Evolutionary conservation across 257 asterid genomes (phyloP), one percentile per base, ranked within the genome.

Genomic region (Solanum bukasovii): DNA sequence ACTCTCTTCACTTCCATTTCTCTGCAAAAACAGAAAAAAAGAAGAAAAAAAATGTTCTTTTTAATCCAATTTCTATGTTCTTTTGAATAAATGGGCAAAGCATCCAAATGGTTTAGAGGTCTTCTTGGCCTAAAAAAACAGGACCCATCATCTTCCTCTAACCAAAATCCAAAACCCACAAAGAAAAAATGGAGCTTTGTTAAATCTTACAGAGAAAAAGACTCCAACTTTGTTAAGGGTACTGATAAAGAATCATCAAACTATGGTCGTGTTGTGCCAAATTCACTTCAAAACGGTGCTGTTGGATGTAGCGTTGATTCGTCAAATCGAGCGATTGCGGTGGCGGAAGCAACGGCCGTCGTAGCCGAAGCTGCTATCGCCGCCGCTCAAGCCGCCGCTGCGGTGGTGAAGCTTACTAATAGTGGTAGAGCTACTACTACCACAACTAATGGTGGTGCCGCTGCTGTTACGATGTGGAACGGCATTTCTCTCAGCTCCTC

Each of bases 281-380:
- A 42, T 40, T 25, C 61, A 23, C 87, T 18, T 68, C 44, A 13
- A 21, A 59, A 27, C 35, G 46, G 27, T 3, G 68, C 86, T 2
- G 84, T 20, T 21, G 91, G 87, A 25, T 87, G 89, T 44, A 87
- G 71, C 5, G 84, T 42, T 87, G 94, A 93, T 68, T 91, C 96
- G 83, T 86, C 88, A 88, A 93, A 87, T 74, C 96, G 94, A 89
- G 97, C 98, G n/a, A 88, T 92, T 42, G 95, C 95, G 3, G 94
- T 94, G 70, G 96, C 98, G 20, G 92, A 93, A 16, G 98, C 98
- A 83, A 92, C 95, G 14, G 98, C 95, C 2, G 94, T 93, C 0
- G 98, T 92, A 16, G 98, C 95, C 2, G 98, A 93, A 91, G 98
- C 98, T 23, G 96, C 98, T 9, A 95, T 95, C n/a, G 95, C 98